Evolutionary conservation across 192 early-diverging fungal species (phyloP).

Genomic region (Neocallimastix lanati): DNA sequence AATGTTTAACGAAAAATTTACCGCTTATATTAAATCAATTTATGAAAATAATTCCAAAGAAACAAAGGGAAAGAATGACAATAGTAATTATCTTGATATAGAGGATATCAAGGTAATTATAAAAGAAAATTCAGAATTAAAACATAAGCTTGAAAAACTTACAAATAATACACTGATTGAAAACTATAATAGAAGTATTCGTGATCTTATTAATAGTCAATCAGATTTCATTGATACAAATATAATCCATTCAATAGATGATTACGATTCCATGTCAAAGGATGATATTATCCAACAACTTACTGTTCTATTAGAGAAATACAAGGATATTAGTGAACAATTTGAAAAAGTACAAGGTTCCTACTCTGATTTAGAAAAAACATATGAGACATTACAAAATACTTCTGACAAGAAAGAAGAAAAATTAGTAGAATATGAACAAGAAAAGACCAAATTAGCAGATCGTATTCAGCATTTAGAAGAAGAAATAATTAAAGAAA

Average conservation of each 20-base stretch:
- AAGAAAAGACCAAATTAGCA: not conserved
- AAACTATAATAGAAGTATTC: too few species aligned
- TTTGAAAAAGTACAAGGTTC: not conserved
- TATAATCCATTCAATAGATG: not conserved
- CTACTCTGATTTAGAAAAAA: not conserved
- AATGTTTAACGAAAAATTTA: not conserved
- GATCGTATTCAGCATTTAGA: not conserved
- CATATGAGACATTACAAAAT: not conserved
- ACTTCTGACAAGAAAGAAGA: not conserved
- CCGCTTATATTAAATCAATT: not conserved
- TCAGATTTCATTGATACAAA: too few species aligned
- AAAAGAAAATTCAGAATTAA: not conserved
- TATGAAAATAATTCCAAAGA: not conserved
- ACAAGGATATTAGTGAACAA: not conserved
- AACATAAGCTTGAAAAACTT: not conserved
- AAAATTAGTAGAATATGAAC: not conserved
- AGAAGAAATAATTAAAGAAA: not conserved
- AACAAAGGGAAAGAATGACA: not conserved
- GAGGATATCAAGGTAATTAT: not conserved
- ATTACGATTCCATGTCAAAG: not conserved
- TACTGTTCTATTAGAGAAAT: not conserved
- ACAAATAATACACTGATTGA: not conserved
- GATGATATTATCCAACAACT: not conserved
- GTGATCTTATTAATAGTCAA: too few species aligned
- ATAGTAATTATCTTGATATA: not conserved